Evolutionary conservation across 192 early-diverging fungal species (phyloP).

Genomic region (Gorgonomyces haynaldii): DNA sequence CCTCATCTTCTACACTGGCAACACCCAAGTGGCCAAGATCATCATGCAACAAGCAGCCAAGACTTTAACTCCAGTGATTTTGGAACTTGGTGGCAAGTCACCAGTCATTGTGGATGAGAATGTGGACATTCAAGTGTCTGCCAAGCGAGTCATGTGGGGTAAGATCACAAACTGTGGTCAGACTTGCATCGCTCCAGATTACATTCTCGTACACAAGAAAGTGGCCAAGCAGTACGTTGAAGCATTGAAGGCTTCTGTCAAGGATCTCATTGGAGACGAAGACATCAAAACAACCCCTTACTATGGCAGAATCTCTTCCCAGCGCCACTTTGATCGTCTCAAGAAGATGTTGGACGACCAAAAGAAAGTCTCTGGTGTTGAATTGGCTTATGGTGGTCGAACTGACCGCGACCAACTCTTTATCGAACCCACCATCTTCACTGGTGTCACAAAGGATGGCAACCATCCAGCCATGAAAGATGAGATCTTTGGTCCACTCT

Average conservation of each 20-base stretch:
- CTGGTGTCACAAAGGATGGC: constrained; percentile 44
- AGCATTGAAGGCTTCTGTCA: constrained; percentile 27
- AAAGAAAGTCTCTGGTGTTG: constrained; percentile 7
- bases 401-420: constrained; percentile 49
- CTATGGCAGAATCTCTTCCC: constrained; percentile 62
- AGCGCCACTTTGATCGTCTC: constrained; percentile 59
- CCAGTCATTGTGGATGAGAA: constrained; percentile 42
- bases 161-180: constrained; percentile 75
- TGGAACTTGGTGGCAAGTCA: constrained; percentile 93
- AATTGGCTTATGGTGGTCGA: constrained; percentile 46
- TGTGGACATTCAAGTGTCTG: constrained; percentile 48
- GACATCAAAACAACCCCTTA: constrained; percentile 35
- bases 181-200: constrained; percentile 81
- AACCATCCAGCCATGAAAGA: constrained; percentile 52
- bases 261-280: constrained; percentile 14
- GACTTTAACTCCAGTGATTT: constrained; percentile 68
- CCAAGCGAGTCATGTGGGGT: constrained; percentile 65
- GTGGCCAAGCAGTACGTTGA: constrained; percentile 45
- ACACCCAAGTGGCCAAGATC: constrained; percentile 62
- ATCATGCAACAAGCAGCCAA: constrained; percentile 74
- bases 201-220: constrained; percentile 59
- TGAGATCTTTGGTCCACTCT: constrained; percentile 87
- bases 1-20: constrained; percentile 91
- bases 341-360: constrained; percentile 36
- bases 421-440: constrained; percentile 72